These are phyloP conservation scores for Botryotinia convoluta DNA, from an alignment of 2,329 filamentous ascomycete genomes.

Conservation along the genomic window DNA sequence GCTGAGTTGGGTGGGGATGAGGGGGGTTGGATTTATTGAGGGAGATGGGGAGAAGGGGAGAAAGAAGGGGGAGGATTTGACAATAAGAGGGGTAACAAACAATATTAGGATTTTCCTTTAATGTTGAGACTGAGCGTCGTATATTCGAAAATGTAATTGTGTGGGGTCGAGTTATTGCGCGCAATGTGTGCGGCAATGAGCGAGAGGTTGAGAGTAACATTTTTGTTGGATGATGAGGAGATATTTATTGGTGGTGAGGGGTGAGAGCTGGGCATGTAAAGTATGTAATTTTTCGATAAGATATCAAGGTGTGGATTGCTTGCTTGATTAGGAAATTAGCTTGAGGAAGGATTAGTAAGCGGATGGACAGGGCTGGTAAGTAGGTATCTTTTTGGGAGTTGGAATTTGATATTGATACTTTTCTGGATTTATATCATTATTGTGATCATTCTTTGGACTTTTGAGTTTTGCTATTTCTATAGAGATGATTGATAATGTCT, in stretches of 20 bases:
- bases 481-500: neutral
- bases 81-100: conserved; percentile 22
- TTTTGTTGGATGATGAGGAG: neutral
- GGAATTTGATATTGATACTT: neutral
- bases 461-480: neutral
- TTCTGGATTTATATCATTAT: neutral
- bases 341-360: neutral
- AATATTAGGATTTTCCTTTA: conserved; percentile 37
- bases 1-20: neutral
- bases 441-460: neutral
- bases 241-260: neutral
- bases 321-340: conserved; percentile 17
- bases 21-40: too few species aligned
- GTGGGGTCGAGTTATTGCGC: neutral
- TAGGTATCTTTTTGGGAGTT: neutral
- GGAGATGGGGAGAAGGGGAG: neutral
- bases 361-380: neutral
- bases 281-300: conserved; percentile 3
- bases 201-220: conserved; percentile 7
- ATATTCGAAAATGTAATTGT: too few species aligned
- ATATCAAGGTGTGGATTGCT: neutral
- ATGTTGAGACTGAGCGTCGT: conserved; percentile 28
- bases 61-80: neutral
- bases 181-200: neutral
- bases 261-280: neutral